Evolutionary conservation across 495 filamentous ascomycete genomes (phyloP), one percentile per base, ranked within the genome.

Genomic region (Terfezia boudieri): DNA sequence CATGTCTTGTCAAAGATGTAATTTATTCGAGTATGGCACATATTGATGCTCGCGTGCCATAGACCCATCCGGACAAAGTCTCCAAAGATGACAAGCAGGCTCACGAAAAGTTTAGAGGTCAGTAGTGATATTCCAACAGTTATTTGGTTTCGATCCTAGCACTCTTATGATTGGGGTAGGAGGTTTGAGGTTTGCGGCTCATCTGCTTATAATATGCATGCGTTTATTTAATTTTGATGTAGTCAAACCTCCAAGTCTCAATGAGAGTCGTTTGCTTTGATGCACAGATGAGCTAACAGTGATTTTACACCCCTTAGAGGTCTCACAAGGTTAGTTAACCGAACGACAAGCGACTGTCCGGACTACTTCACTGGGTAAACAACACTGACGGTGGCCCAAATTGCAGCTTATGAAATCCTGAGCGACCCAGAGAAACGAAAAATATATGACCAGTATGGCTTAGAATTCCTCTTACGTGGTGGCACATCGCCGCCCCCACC

Each of bases 401-500:
- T 51, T 20, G 26, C 49, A 51, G 90, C 90, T 49, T 98, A 94
- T 71, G 90, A 98, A 71, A 89, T 98, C 63, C 80, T 98, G 10
- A 89, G 84, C 59, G 90, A 98, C 66, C 88, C 90, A 37, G 92
- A 96, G 63, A 96, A 96, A 68, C 82, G 90, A 55, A 93, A 94
- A 70, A 80, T 80, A 22, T 98, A 98, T 64, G 92, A 98, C 61
- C 83, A 92, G 66, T 95, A 76, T 64, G 90, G 90, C 57, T 79
- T 96, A 51, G 90, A 98, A 56, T 94, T 86, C 68, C 73, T 96
- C 43, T 73, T 94, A 20, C 83, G 83, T 38, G 89, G 89, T 17
- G 92, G 92, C 26, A 69, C 78, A 10, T 71, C 77, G 43, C 71
- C 84, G 5, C 86, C 86, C 5, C 74, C 83, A 0, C 70, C 75